These are phyloP conservation scores for Didymella lethalis DNA, from an alignment of 2,329 filamentous ascomycete species.

Conservation along the genomic window DNA sequence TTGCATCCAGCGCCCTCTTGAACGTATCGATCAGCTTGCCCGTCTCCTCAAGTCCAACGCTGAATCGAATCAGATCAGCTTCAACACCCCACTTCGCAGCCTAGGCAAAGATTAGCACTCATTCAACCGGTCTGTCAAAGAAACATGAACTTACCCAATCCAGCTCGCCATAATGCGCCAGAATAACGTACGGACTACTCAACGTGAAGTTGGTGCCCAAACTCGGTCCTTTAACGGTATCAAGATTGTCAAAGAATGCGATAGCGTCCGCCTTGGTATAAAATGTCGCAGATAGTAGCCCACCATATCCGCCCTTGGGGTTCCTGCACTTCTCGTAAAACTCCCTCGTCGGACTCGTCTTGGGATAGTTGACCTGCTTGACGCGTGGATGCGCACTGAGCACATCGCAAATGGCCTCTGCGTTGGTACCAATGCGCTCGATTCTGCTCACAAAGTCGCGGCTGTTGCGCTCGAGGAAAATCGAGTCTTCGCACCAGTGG, in stretches of 20 bases:
- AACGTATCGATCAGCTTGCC: constrained; percentile 71
- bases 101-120: constrained; percentile 44
- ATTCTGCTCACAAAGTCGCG: constrained; percentile 87
- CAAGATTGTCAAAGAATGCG: constrained; percentile 83
- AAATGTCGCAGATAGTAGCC: constrained; percentile 86
- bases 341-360: constrained; percentile 71
- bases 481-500: constrained; percentile 91
- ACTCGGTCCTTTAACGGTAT: constrained; percentile 92
- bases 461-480: constrained; percentile 96
- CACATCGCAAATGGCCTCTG: constrained; percentile 80
- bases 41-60: constrained; percentile 86
- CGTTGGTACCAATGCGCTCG: constrained; percentile 82
- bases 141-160: constrained; percentile 71
- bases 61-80: constrained; percentile 80
- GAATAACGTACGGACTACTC: constrained; percentile 85
- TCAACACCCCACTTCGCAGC: constrained; percentile 82
- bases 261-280: constrained; percentile 73
- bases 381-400: constrained; percentile 70
- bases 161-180: constrained; percentile 90
- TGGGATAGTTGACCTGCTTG: constrained; percentile 86
- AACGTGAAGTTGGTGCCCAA: constrained; percentile 97
- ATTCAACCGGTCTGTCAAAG: not conserved
- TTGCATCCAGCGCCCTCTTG: constrained; percentile 71
- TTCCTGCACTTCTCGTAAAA: constrained; percentile 83
- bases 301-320: constrained; percentile 83